A percentile compares a stretch with the other conserved stretches of the same genome.
These are phyloP conservation scores for Pelargonium hybrid DNA, from an alignment of 441 rosid species.

Conservation along the genomic window DNA sequence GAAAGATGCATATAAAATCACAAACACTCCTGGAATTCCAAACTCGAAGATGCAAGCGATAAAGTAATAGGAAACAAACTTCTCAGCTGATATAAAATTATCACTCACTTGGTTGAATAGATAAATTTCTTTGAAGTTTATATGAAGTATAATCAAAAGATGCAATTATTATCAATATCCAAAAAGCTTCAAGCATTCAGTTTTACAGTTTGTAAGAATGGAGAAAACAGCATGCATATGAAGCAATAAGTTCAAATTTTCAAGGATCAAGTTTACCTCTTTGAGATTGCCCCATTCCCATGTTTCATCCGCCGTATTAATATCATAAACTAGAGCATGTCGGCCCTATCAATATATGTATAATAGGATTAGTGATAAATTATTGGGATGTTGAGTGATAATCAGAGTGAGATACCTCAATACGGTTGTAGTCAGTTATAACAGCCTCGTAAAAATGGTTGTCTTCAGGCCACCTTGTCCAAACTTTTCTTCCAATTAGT, in stretches of 20 bases:
- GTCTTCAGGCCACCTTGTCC: conserved; percentile 8
- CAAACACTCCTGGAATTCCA: too few relatives aligned
- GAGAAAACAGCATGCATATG: not conserved
- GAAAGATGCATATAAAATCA: not conserved
- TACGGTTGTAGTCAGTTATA: conserved; percentile 8
- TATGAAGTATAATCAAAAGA: conserved; percentile 1
- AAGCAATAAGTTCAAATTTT: not conserved
- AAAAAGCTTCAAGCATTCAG: not conserved
- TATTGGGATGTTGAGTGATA: conserved; percentile 12
- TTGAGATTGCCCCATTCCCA: conserved; percentile 99
- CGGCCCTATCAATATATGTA: conserved; percentile 48
- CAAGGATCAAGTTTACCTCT: conserved; percentile 47
- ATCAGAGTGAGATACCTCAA: conserved; percentile 38
- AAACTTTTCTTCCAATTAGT: conserved; percentile 4
- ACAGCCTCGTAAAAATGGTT: conserved; percentile 5
- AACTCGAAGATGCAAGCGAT: too few relatives aligned
- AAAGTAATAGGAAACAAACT: too few relatives aligned
- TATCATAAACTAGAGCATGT: conserved; percentile 96
- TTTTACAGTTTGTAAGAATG: not conserved
- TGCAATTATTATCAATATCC: not conserved
- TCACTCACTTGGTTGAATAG: not conserved
- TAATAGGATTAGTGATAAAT: conserved; percentile 16
- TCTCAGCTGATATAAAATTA: not conserved
- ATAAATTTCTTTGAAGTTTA: too few relatives aligned
- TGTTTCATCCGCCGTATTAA: conserved; percentile 61